A percentile compares a stretch with the other conserved stretches of the same genome.
These are phyloP conservation scores for Heterobasidion occidentale DNA, from an alignment of 1,284 basidiomycete species.

Conservation along the genomic window DNA sequence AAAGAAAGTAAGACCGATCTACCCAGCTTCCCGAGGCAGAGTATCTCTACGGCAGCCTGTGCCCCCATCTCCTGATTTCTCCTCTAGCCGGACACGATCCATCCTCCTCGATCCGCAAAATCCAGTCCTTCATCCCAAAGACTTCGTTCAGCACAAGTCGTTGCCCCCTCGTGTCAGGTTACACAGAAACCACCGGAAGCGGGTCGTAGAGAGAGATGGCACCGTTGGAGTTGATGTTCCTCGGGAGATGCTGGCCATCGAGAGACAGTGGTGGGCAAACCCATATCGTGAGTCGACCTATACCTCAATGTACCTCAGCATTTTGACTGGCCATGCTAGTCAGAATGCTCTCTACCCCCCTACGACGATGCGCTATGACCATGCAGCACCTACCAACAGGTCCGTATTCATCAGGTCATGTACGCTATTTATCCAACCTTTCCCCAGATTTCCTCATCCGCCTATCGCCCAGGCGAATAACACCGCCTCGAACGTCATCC, in stretches of 20 bases:
- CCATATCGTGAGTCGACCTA: conserved; percentile 53
- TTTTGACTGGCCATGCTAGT: conserved; percentile 31
- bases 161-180: conserved; percentile 39
- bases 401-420: conserved; percentile 18
- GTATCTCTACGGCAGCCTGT: conserved; percentile 17
- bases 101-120: conserved; percentile 46
- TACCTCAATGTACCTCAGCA: neutral
- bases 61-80: conserved; percentile 33
- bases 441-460: conserved; percentile 59
- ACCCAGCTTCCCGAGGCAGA: conserved; percentile 10
- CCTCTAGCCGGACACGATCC: conserved; percentile 39
- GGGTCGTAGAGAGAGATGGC: conserved; percentile 7
- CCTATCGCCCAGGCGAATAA: conserved; percentile 39
- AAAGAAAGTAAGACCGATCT: conserved; percentile 3
- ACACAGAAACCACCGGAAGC: conserved; percentile 15
- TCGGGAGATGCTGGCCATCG: conserved; percentile 52
- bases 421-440: neutral
- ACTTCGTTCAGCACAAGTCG: conserved; percentile 46
- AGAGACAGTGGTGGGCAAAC: conserved; percentile 60
- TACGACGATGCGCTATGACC: conserved; percentile 48
- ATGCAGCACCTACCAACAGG: conserved; percentile 48
- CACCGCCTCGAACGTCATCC: conserved; percentile 16
- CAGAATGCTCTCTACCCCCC: conserved; percentile 59
- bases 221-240: conserved; percentile 26
- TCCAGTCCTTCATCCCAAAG: conserved; percentile 38